Conservation (phyloP, 306 rosid genomes). For the Castanopsis chinensis region DNA sequence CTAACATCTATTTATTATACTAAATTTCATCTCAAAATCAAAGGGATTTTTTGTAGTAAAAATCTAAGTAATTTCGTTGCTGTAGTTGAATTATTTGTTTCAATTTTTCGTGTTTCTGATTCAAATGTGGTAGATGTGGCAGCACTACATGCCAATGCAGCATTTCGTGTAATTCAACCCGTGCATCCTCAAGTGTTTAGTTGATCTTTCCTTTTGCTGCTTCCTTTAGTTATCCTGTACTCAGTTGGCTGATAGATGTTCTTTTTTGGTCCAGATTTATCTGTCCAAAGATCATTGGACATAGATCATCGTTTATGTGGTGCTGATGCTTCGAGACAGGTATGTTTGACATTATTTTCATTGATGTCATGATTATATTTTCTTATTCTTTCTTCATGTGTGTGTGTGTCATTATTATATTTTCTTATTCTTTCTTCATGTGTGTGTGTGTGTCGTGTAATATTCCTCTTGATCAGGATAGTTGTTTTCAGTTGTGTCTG, state of each 20-base stretch:
- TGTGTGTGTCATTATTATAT: not conserved
- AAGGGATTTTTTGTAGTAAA: too few species aligned
- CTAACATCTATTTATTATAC: too few species aligned
- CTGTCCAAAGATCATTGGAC: conserved; percentile 47
- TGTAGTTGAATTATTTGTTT: too few species aligned
- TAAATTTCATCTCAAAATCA: too few species aligned
- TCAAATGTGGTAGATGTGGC: conserved; percentile 39
- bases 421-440: not conserved
- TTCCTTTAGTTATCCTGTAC: conserved; percentile 5
- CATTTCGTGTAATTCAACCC: conserved; percentile 29
- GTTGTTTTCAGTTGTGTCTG: conserved; percentile 6
- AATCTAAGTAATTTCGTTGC: too few species aligned
- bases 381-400: too few species aligned
- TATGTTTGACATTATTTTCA: conserved; percentile 13
- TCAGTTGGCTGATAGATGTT: conserved; percentile 7
- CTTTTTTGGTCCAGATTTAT: conserved; percentile 34
- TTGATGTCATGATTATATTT: not conserved
- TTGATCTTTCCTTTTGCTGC: conserved; percentile 19
- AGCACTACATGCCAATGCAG: conserved; percentile 37
- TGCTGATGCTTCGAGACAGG: conserved; percentile 42
- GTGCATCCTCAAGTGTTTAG: conserved; percentile 43
- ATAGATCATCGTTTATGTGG: conserved; percentile 15
- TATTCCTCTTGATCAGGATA: too few species aligned
- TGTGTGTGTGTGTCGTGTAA: not conserved
- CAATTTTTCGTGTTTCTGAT: too few species aligned